Evolutionary conservation across 345 rosid species (phyloP).

Genomic region (Moricandia moricandioides): DNA sequence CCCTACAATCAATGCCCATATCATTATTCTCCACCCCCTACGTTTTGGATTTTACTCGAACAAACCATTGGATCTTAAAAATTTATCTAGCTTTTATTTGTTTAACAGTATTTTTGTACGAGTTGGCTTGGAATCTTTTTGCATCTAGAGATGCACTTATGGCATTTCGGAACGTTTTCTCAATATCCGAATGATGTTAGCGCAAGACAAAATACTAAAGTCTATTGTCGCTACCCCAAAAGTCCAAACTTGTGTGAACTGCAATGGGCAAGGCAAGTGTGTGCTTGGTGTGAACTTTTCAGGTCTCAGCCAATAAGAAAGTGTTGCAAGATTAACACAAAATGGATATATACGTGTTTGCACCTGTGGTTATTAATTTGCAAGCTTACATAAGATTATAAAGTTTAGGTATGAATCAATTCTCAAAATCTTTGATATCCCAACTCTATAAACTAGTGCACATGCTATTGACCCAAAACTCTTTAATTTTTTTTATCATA

Average conservation of each 20-base stretch:
- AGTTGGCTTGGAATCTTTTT: constrained; percentile 2
- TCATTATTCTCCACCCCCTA: constrained; percentile 3
- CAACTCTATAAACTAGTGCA: constrained; percentile 11
- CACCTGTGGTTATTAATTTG: constrained; percentile 5
- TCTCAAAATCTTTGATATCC: constrained; percentile 1
- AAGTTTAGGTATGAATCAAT: constrained; percentile 18
- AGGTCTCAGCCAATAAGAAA: constrained; percentile 3
- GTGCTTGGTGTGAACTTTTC: neutral
- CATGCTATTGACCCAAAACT: constrained; percentile 15
- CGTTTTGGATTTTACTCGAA: constrained; percentile 26
- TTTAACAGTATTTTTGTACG: neutral
- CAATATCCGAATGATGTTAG: neutral
- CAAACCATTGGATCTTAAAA: neutral
- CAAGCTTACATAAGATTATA: neutral
- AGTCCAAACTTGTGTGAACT: neutral
- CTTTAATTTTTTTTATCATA: neutral
- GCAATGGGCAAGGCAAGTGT: constrained; percentile 1
- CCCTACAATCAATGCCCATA: constrained; percentile 15
- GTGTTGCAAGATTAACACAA: neutral
- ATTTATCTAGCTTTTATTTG: neutral
- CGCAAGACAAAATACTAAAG: constrained; percentile 9
- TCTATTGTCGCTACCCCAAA: constrained; percentile 11
- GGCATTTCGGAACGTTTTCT: constrained; percentile 6
- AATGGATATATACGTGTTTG: neutral
- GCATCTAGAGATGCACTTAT: neutral